phyloP scores from a whole-genome alignment of 1,139 yeast species.

The Geotrichum macrosporum region DNA sequence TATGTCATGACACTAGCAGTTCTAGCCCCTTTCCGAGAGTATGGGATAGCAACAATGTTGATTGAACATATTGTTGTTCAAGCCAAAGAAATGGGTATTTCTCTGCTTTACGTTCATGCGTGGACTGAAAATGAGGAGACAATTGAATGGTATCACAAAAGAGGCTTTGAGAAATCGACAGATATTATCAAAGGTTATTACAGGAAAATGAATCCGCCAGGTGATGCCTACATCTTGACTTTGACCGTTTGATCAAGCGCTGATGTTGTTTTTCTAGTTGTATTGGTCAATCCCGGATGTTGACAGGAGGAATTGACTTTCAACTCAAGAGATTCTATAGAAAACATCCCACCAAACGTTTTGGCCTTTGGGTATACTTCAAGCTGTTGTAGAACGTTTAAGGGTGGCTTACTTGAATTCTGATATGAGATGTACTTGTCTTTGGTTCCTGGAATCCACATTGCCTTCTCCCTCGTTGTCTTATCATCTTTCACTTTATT shows the following conservation, averaged over 20 bases:
- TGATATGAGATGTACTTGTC: too few species aligned
- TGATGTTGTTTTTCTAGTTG: too few species aligned
- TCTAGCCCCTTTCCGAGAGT: conserved; percentile 52
- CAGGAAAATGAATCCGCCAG: conserved; percentile 37
- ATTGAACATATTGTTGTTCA: conserved; percentile 52
- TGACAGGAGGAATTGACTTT: too few species aligned
- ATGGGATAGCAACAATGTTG: conserved; percentile 60
- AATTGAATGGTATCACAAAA: conserved; percentile 52
- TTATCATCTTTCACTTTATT: too few species aligned
- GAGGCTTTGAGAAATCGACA: conserved; percentile 46
- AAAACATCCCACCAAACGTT: too few species aligned
- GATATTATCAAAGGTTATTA: conserved; percentile 51
- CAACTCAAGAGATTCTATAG: too few species aligned
- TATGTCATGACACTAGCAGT: conserved; percentile 67
- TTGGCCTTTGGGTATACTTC: too few species aligned
- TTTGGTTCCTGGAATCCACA: too few species aligned
- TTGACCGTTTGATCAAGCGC: neutral
- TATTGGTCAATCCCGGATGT: too few species aligned
- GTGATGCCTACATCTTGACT: conserved; percentile 30
- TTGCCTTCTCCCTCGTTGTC: too few species aligned
- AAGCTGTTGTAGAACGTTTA: too few species aligned
- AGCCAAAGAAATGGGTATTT: conserved; percentile 51
- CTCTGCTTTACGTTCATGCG: conserved; percentile 56
- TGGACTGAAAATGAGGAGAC: conserved; percentile 47
- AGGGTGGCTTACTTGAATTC: too few species aligned